Evolutionary conservation across 805 yeast species (phyloP), one percentile per base, ranked within the genome.

Genomic region (Starmerella floricola): DNA sequence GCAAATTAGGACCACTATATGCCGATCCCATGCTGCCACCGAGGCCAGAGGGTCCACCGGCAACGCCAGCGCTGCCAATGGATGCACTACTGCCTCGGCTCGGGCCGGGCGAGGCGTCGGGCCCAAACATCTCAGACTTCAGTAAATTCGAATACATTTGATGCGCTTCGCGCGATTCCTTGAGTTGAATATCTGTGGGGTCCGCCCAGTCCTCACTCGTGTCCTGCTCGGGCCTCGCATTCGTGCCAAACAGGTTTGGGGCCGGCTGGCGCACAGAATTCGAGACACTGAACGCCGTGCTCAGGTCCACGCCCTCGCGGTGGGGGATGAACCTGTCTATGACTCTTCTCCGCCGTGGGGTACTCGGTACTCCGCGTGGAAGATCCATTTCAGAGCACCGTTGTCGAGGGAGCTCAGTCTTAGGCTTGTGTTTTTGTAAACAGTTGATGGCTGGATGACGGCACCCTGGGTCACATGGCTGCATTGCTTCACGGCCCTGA

Each of bases 121-220:
- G 17, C 28, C 96, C 97, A 66, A 91, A 91, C 28, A 91, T 63
- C 59, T 91, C 98, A 27, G 93, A 82, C 53, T 82, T 80, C 36
- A 91, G 64, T 2, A 91, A 82, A 0, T 88, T 76, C 42, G 87
- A 78, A 61, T 87, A 91, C 0, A 94, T 83, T 49, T 80, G 67
- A 57, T 83, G 83, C 4, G 95, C 95, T 6, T 33, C 38, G 8
- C 24, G 28, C 34, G 17, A 20, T 55, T 83, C 94, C 51, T 78
- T 79, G 55, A 78, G 84, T 49, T 34, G 38, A 36, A 40, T 41
- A 15, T 41, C 46, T 26, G 42, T 36, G 6, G 43, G 42, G 35
- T 40, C 40, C 5, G 27, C 11, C 19, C 10, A 15, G 20, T 23
- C 35, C 17, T 19, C 27, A 6, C 13, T 30, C 28, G 27, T 24